Base-by-base conservation (phyloP, 75 land plant genomes). In the Ceratopteris richardii region DNA sequence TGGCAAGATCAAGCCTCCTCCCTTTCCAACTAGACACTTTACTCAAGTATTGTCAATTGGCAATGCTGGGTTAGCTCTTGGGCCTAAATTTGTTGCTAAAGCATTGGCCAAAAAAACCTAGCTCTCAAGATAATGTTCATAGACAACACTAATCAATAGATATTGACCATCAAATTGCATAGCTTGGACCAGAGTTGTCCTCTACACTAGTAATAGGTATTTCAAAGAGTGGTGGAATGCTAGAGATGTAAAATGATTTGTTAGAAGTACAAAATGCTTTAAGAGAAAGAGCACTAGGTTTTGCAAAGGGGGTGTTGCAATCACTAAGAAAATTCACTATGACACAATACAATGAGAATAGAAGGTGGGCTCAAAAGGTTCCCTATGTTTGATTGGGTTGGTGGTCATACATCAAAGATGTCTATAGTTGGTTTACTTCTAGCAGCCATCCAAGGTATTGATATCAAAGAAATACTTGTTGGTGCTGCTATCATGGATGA, bases 381-480 rank as follows among this genome's bases (percentile, higher is more conserved):
- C 74, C 97, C 97, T 22, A 92, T 92, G 97, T 92, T 88, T 80
- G 95, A 92, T 37, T 92, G 97, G 97, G 97, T 92, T 40, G 97
- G 94, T 60, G 97, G 95, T 20, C 78, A 95, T 48, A 92, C 97
- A 23, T 92, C 95, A 53, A 95, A 85, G 68, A 82, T 92, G 93
- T 92, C 97, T 62, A 90, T 89, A 36, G 97, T 88, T 72, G 97
- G 95, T 44, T 62, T 88, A 46, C 97, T 92, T 60, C 83, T 95
- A 48, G 97, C 97, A 22, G 95, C 97, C 26, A 86, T 92, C 58
- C 95, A 92, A 95, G 97, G 86, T 17, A 92, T 92, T 67, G 46
- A 92, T 56, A 77, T 92, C 23, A 72, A 67, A 63, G 97, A 80
- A 73, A 88, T 92, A 86, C 84, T 92, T 44, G 77, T 60, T 22